Evolutionary conservation across 306 rosid species (phyloP).

Genomic region (Boehmeria nivea): DNA sequence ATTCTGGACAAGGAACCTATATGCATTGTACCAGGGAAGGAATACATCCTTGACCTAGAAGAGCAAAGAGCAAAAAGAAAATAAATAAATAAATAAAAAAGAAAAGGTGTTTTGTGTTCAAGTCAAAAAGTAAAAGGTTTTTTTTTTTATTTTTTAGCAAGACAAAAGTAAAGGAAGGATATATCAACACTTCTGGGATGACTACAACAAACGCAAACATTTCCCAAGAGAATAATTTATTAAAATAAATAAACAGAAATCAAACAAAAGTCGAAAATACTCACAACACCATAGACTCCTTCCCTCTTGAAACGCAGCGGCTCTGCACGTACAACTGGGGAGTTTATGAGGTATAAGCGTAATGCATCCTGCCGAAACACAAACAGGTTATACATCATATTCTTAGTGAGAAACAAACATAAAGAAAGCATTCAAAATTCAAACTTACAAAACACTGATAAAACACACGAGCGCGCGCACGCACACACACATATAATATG

Average conservation of each 20-base stretch:
- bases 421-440: slow-evolving; percentile 3
- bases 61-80: slow-evolving; percentile 1
- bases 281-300: slow-evolving; percentile 97
- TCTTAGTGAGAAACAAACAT: slow-evolving; percentile 5
- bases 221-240: neutral
- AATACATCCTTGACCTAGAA: slow-evolving; percentile 92
- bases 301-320: slow-evolving; percentile 87
- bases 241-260: neutral
- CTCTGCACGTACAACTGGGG: slow-evolving; percentile 98
- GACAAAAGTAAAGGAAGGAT: too few species aligned
- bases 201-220: neutral
- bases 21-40: slow-evolving; percentile 97
- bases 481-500: too few species aligned
- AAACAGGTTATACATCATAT: neutral
- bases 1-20: slow-evolving; percentile 93
- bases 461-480: too few species aligned
- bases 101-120: too few species aligned
- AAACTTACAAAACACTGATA: slow-evolving; percentile 1
- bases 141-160: too few species aligned
- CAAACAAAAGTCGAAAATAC: slow-evolving; percentile 29
- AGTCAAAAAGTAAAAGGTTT: too few species aligned
- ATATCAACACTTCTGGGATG: too few species aligned
- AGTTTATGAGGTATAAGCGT: slow-evolving; percentile 80
- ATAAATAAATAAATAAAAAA: neutral
- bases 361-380: slow-evolving; percentile 67